Evolutionary conservation across 768 basidiomycete genomes (phyloP), one percentile per base, ranked within the genome.

Genomic region (Mycena kentingensis): DNA sequence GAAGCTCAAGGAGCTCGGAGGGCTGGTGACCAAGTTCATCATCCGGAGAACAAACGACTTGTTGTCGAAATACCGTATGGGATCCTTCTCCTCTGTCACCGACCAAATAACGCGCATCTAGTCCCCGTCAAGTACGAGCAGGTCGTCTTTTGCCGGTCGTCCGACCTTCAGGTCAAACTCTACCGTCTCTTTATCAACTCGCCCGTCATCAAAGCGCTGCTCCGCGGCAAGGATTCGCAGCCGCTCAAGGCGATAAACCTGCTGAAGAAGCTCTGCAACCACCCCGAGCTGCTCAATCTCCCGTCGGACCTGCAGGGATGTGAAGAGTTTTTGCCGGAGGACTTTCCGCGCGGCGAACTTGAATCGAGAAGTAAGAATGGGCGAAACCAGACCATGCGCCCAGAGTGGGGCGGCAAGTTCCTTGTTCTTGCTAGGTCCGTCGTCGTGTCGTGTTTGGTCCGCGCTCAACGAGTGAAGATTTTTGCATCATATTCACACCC

Each of bases 81-180:
- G 18, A 15, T 46, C 22, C 10, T 25, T 32, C 22, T 48, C 41
- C 37, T n/a, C 24, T 49, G 18, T 12, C 31, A 16, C 37, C 60
- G 52, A 32, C 16, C 54, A 51, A 41, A 59, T 49, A 29, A 57
- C 37, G 25, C 49, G 7, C 11, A 22, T 42, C 2, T 63, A 98
- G 96, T 99, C 25, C 97, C 97, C 8, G 93, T 99, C 72, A 99
- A 99, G 69, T 98, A 98, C 72, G 97, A 98, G 67, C 93, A 98
- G 54, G 90, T 98, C 55, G 94, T 98, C 0, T 98, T 97, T 70
- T 98, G 94, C 67, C 79, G 82, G 35, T 79, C 90, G 4, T 93
- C 91, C 2, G 77, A 86, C 15, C 85, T 97, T 60, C 94, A 98
- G 61, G 72, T 91, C 13, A 75, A 89, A 6, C 74, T 98, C 2